Evolutionary conservation across 805 yeast genomes (phyloP), one percentile per base, ranked within the genome.

Genomic region (Starmerella powellii): DNA sequence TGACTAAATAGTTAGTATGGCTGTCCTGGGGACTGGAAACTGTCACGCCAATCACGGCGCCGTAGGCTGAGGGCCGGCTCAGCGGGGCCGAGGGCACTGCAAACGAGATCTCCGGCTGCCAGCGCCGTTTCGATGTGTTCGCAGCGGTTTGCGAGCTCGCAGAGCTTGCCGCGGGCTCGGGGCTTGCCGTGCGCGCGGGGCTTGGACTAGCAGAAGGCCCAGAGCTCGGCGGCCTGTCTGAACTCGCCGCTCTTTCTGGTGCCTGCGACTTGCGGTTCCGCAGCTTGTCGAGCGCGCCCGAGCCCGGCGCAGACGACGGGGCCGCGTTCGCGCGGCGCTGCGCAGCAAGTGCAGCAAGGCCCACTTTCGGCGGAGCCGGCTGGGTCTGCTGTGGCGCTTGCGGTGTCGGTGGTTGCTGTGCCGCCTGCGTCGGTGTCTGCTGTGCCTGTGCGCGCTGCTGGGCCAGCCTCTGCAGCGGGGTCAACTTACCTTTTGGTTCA

Each of bases 401-500:
- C 10, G 10, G 20, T 11, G n/a, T 11, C 15, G 20, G 19, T 18
- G 19, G 8, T 10, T 11, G 10, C 8, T 6, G n/a, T 16, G 8
- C 24, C 36, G 10, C 36, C 10, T 35, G 16, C 34, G 38, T n/a
- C n/a, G 26, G 10, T 23, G 26, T 10, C 10, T 23, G 26, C 26
- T 23, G 10, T 23, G 38, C 29, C 24, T 33, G 30, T 11, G 39
- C 16, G 3, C 48, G 44, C 31, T 21, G 44, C 35, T 45, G 48
- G 13, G 51, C 51, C 20, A 47, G 49, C 44, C 27, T 31, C 35
- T 47, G 51, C 3, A 47, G 44, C 18, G 51, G 41, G 18, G 44
- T 44, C 37, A 47, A 49, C 56, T 53, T 53, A 53, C 56, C 56
- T 42, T 49, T 31, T 28, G 54, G 13, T 10, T 39, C 23, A 2